Evolutionary conservation across 2,329 filamentous ascomycete species (phyloP), one percentile per base, ranked within the genome.

Genomic region (Fonsecaea pedrosoi): DNA sequence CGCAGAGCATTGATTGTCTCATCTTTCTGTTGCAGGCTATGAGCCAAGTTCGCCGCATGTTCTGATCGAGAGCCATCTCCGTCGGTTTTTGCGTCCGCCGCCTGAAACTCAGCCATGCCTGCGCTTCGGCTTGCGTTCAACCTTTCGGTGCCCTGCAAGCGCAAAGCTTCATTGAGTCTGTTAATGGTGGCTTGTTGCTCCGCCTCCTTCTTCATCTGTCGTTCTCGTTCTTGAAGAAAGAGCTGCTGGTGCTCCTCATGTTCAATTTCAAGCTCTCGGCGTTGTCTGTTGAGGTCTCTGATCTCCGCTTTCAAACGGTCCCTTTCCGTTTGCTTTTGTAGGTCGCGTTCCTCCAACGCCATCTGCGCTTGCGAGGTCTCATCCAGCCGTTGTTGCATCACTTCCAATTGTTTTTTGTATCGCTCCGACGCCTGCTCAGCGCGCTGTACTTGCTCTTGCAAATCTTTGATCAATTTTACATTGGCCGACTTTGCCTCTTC

Each of bases 1-100:
- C 94, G 88, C 69, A 99, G 84, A 10, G 91, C 92, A 78, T 98
- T 94, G 73, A 99, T 98, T 66, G 97, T 84, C 80, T 96, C 95
- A 80, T 99, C 95, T 78, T 98, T 99, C 78, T 98, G 94, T 73
- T 96, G 85, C 59, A 98, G 86, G 60, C 97, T 84, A 78, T 94
- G 64, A 32, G 66, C 25, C n/a, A 70, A 32, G 37, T 69, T 70
- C 34, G 66, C 54, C 38, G 54, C 35, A 10, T 48, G 54, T 32
- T 67, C 50, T n/a, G 60, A 56, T 37, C 35, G 37, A 30, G 32
- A 15, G 25, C 42, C 18, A 15, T 38, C 64, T 50, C 18, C 60
- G 38, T 18, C 25, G 1, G 10, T 57, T 50, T 62, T 42, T 12
- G 55, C 61, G 4, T 58, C 59, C 13, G 62, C 12, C 4, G 37